Evolutionary conservation across 2,329 filamentous ascomycete species (phyloP), one percentile per base, ranked within the genome.

Genomic region (Botrytis paeoniae): DNA sequence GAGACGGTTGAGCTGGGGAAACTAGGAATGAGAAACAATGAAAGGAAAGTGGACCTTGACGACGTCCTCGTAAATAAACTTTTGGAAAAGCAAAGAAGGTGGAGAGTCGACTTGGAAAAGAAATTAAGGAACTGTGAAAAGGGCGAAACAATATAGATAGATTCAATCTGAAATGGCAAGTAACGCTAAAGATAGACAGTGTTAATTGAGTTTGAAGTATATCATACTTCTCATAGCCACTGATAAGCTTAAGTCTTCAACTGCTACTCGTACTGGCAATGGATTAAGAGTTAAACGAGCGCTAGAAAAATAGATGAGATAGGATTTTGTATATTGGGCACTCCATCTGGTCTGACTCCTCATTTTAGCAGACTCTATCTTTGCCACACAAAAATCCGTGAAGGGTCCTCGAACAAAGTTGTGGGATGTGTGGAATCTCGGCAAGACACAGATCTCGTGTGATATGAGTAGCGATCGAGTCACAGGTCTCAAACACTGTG

Each of bases 41-140:
- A 71, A 57, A 43, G 70, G 61, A 66, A 54, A 25, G 16, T 71
- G 5, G 61, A 71, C 43, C 48, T 71, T 51, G 39, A 71, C 29
- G 70, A 71, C 12, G 12, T 57, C 25, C n/a, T 66, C 35, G 70
- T 71, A 22, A 32, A 66, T 22, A 37, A 39, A 45, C 37, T 71
- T 37, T 61, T 57, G 29, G 61, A 35, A 59, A 59, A 29, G 7
- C 48, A 71, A 66, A 65, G n/a, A 41, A 43, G 29, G 57, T 71
- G 70, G 61, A 63, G 61, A 37, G 37, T 71, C n/a, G 22, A 54
- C 43, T 35, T 66, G 25, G 70, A 71, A 59, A 59, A 20, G 32
- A 65, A n/a, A 22, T 35, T 71, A 37, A 71, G 70, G n/a, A 43
- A n/a, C 8, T 32, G n/a, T 20, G 10, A 32, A 29, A 59, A 65